Base-by-base conservation (phyloP, 768 basidiomycete genomes). In the Psilocybe subaeruginosa region DNA sequence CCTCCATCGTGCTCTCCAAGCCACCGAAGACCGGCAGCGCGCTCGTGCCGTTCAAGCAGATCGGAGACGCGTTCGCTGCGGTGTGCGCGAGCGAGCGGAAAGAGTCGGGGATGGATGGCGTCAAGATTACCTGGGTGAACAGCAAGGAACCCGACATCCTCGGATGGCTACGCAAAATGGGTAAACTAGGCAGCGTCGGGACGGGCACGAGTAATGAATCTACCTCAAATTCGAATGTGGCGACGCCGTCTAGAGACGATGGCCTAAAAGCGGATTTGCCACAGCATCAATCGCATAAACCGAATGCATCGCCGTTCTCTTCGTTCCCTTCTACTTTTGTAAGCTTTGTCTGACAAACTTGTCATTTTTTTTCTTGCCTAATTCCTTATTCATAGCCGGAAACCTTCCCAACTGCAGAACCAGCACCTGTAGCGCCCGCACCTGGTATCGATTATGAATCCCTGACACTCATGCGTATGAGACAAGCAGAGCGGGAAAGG, bases 401-500 rank as follows among this genome's bases (percentile, higher is more conserved):
- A 30, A 67, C 55, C 61, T 64, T 30, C 61, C 70, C 63, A 19
- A 61, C 69, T 16, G 45, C 67, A n/a, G 71, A 68, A 19, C 63
- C 67, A 6, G 27, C 62, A 17, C 57, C 61, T 16, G 55, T 60
- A 17, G 33, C 73, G n/a, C 52, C 70, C 17, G 64, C 73, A 19
- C 68, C 78, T 9, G 83, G 82, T 1, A 65, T 93, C 51, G 90
- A 93, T 70, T 95, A 89, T 58, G 93, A 94, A 73, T 85, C 88
- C 2, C 69, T 93, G 61, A 94, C 91, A 0, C 78, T 95, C 37
- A 83, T 94, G 81, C 84, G 92, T 4, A 77, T 95, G 70, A 80
- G 92, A 37, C 90, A 94, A 68, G 91, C 92, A 0, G 93, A 94
- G 71, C 80, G 89, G 41, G 89, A 87, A 63, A 78, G 89, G 47